A percentile compares a stretch with the other conserved stretches of the same genome.
Conservation (phyloP, 306 rosid species). For the Medicago lupulina region DNA sequence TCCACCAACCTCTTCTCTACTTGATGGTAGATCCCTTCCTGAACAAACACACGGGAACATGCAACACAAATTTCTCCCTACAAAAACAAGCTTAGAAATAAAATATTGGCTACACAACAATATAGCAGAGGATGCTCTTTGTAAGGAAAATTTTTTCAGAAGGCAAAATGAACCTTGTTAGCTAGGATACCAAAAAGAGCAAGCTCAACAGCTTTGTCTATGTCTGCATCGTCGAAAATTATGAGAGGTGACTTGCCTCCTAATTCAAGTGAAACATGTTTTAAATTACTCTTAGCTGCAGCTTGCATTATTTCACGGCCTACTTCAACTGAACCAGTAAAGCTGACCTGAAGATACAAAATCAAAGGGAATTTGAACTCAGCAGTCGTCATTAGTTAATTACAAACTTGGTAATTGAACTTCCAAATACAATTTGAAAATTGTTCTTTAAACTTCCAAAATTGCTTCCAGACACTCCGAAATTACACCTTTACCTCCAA, state of each 20-base stretch:
- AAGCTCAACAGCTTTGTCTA: conserved; percentile 63
- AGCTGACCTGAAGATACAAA: conserved; percentile 57
- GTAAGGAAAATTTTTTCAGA: neutral
- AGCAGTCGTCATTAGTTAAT: neutral
- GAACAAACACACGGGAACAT: conserved; percentile 77
- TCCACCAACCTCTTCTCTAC: conserved; percentile 60
- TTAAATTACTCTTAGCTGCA: conserved; percentile 77
- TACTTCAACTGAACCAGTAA: conserved; percentile 76
- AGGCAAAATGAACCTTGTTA: conserved; percentile 60
- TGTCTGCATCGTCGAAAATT: conserved; percentile 77
- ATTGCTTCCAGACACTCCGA: too few relatives aligned
- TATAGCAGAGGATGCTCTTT: neutral
- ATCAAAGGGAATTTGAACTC: neutral
- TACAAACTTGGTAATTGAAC: neutral
- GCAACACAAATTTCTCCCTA: conserved; percentile 84
- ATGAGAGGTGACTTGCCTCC: conserved; percentile 90
- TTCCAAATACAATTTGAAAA: neutral
- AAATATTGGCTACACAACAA: neutral
- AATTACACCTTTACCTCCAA: too few relatives aligned
- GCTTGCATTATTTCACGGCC: conserved; percentile 81
- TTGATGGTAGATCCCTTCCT: conserved; percentile 80
- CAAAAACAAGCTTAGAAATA: neutral
- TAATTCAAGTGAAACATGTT: conserved; percentile 73
- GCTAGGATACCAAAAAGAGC: conserved; percentile 60
- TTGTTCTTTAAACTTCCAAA: too few relatives aligned